These are phyloP conservation scores for Lentinula aciculospora DNA, from an alignment of 768 basidiomycete species.

Conservation along the genomic window DNA sequence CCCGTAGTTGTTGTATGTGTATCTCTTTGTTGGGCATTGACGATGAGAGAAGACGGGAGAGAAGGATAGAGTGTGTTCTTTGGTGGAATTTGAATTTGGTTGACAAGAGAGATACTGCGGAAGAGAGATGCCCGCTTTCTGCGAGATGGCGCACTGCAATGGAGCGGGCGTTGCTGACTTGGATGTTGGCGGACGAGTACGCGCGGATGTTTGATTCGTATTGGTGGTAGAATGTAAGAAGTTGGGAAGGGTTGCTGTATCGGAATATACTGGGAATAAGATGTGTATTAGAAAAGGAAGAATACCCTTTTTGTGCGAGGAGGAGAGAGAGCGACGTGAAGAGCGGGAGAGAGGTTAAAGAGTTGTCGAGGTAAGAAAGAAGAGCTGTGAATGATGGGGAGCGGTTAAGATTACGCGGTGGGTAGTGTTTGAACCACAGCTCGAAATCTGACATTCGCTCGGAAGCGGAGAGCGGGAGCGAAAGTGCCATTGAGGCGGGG, in stretches of 20 bases:
- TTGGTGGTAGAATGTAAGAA: conserved; percentile 33
- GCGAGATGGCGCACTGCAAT: conserved; percentile 37
- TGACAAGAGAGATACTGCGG: conserved; percentile 41
- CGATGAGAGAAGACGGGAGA: conserved; percentile 15
- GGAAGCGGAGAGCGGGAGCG: neutral
- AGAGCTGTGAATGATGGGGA: conserved; percentile 11
- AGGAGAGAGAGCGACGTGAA: conserved; percentile 26
- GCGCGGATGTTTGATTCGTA: conserved; percentile 17
- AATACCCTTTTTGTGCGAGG: conserved; percentile 34
- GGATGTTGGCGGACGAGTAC: neutral
- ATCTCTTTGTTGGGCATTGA: neutral
- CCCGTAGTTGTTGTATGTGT: neutral
- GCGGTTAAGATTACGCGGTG: conserved; percentile 1
- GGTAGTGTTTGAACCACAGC: conserved; percentile 3
- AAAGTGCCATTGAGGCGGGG: conserved; percentile 21
- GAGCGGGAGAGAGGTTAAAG: conserved; percentile 22
- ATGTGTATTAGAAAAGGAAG: conserved; percentile 11
- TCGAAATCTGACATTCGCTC: neutral
- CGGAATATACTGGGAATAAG: conserved; percentile 36
- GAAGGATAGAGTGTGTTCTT: conserved; percentile 23
- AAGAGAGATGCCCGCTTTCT: conserved; percentile 26
- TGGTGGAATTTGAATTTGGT: conserved; percentile 9
- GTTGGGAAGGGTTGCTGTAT: conserved; percentile 29
- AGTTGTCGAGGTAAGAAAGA: conserved; percentile 18
- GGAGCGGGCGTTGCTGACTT: conserved; percentile 13